Conservation (phyloP, 2,329 filamentous ascomycete species). For the Xylariales sp. region DNA sequence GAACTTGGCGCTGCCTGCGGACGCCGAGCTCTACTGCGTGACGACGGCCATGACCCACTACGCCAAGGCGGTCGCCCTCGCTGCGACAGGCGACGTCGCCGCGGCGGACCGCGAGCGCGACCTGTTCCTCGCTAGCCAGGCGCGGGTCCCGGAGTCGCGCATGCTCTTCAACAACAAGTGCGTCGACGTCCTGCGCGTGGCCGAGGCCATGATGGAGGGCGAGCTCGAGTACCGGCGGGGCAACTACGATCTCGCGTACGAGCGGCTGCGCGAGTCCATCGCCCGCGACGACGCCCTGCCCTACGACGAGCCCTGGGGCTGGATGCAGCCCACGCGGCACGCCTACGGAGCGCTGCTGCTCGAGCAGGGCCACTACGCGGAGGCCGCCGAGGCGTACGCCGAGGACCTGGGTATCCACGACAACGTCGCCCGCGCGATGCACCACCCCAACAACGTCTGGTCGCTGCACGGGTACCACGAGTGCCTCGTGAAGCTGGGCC, state of each 20-base stretch:
- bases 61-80: slow-evolving; percentile 62
- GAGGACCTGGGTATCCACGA: slow-evolving; percentile 58
- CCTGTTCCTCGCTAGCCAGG: slow-evolving; percentile 46
- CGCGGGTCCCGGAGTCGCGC: slow-evolving; percentile 51
- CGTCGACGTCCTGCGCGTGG: slow-evolving; percentile 58
- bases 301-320: slow-evolving; percentile 74
- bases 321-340: slow-evolving; percentile 73
- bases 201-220: slow-evolving; percentile 65
- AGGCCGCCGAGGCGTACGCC: slow-evolving; percentile 53
- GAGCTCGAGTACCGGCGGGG: slow-evolving; percentile 67
- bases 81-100: slow-evolving; percentile 49
- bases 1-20: slow-evolving; percentile 48
- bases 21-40: slow-evolving; percentile 60
- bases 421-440: slow-evolving; percentile 58
- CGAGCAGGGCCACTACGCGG: slow-evolving; percentile 56
- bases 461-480: slow-evolving; percentile 70
- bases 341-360: slow-evolving; percentile 66
- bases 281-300: slow-evolving; percentile 57
- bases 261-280: slow-evolving; percentile 53
- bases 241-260: slow-evolving; percentile 55
- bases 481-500: slow-evolving; percentile 54
- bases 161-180: slow-evolving; percentile 68
- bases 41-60: slow-evolving; percentile 68
- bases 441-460: slow-evolving; percentile 73
- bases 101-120: slow-evolving; percentile 49